phyloP scores from a whole-genome alignment of 192 early-diverging fungal species.

The Lobosporangium transversale region DNA sequence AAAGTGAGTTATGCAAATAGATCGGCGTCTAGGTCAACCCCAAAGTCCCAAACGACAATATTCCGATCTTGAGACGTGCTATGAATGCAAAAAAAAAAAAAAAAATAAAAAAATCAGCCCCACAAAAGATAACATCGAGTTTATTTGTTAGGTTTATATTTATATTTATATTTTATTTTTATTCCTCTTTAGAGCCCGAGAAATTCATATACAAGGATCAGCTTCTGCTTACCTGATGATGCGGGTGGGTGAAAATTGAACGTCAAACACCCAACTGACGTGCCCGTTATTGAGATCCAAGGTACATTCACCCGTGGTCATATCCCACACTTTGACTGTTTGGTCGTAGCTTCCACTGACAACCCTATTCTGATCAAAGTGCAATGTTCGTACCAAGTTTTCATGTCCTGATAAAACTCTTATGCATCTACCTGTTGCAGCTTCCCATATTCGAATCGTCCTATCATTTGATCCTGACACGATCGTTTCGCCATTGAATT shows the following conservation, averaged over 20 bases:
- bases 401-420: constrained; percentile 74
- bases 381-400: constrained; percentile 85
- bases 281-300: constrained; percentile 80
- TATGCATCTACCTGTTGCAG: constrained; percentile 71
- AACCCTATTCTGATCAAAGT: constrained; percentile 82
- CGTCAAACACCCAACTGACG: constrained; percentile 96
- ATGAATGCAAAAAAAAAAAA: neutral
- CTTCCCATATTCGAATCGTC: constrained; percentile 86
- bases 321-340: constrained; percentile 95
- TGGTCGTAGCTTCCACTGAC: constrained; percentile 95
- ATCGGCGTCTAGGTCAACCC: constrained; percentile 13
- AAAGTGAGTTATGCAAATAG: constrained; percentile 14
- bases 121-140: too few species aligned
- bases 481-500: constrained; percentile 81
- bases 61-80: constrained; percentile 39
- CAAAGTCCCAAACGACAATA: constrained; percentile 48
- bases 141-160: too few species aligned
- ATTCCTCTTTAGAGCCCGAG: too few species aligned
- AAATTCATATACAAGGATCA: too few species aligned
- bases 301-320: constrained; percentile 78
- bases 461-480: constrained; percentile 85
- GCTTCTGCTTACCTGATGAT: constrained; percentile 74
- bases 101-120: neutral
- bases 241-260: constrained; percentile 82
- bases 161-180: too few species aligned